A percentile compares a stretch with the other conserved stretches of the same genome.
Conservation (phyloP, 768 basidiomycete species). For the Phylloporus scabripes region DNA sequence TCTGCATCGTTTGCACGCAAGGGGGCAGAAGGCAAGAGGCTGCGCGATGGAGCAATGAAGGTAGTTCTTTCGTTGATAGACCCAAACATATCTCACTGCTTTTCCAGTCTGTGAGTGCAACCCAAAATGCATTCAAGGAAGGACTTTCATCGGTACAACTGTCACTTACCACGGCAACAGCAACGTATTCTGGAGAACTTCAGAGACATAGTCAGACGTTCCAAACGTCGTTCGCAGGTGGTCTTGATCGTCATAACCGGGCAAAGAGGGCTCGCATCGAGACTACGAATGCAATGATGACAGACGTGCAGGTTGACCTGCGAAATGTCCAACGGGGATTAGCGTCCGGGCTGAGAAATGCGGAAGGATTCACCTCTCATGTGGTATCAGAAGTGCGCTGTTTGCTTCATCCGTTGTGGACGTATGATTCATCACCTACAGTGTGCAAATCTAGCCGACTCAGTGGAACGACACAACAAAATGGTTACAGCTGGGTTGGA, state of each 20-base stretch:
- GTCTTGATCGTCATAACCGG: slow-evolving; percentile 54
- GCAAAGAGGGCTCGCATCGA: slow-evolving; percentile 68
- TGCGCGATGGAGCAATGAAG: slow-evolving; percentile 56
- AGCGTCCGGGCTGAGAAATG: slow-evolving; percentile 43
- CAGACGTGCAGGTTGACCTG: slow-evolving; percentile 49
- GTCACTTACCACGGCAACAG: slow-evolving; percentile 41
- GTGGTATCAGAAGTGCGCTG: slow-evolving; percentile 50
- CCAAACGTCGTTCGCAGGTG: slow-evolving; percentile 43
- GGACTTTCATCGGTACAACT: slow-evolving; percentile 42
- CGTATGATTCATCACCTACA: slow-evolving; percentile 17
- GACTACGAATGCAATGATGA: slow-evolving; percentile 43
- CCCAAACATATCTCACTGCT: slow-evolving; percentile 9
- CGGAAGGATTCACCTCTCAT: slow-evolving; percentile 38
- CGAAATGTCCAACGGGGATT: slow-evolving; percentile 46
- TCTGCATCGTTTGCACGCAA: slow-evolving; percentile 39
- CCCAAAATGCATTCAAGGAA: slow-evolving; percentile 37
- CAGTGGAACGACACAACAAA: slow-evolving; percentile 41
- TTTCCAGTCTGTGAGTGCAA: slow-evolving; percentile 37
- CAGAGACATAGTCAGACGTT: slow-evolving; percentile 44
- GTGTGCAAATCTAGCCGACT: slow-evolving; percentile 39
- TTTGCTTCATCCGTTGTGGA: not conserved
- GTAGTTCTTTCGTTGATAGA: slow-evolving; percentile 30
- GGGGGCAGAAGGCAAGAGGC: slow-evolving; percentile 46
- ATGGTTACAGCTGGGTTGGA: slow-evolving; percentile 40
- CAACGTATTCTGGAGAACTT: slow-evolving; percentile 47